Conservation (phyloP, 495 filamentous ascomycete genomes). For the Aspergillus sparsus region DNA sequence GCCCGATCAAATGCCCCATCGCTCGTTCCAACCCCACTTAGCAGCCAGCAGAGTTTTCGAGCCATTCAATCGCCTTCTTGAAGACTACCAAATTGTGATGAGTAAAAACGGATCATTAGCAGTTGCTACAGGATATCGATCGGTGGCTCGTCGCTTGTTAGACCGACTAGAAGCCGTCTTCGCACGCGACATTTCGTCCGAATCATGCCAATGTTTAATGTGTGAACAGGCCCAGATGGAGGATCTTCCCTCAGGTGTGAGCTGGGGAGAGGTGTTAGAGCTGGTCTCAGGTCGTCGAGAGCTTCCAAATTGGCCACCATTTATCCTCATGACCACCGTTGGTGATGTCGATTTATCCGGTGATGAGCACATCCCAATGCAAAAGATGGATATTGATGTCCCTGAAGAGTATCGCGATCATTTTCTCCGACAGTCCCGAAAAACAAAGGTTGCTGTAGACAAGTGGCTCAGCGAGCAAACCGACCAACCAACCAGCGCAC, state of each 20-base stretch:
- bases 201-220: slow-evolving; percentile 77
- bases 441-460: slow-evolving; percentile 81
- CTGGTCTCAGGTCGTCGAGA: slow-evolving; percentile 84
- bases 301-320: slow-evolving; percentile 84
- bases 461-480: slow-evolving; percentile 80
- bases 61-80: slow-evolving; percentile 75
- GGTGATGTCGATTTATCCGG: slow-evolving; percentile 56
- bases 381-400: slow-evolving; percentile 86
- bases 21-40: slow-evolving; percentile 35
- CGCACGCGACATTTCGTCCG: slow-evolving; percentile 80
- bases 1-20: slow-evolving; percentile 46
- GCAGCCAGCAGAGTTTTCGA: slow-evolving; percentile 69
- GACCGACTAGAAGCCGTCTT: slow-evolving; percentile 94
- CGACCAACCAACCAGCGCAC: slow-evolving; percentile 67
- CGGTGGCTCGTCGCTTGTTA: slow-evolving; percentile 87
- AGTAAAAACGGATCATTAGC: slow-evolving; percentile 83
- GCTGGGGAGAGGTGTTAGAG: slow-evolving; percentile 96
- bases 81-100: slow-evolving; percentile 82
- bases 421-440: slow-evolving; percentile 83
- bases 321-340: slow-evolving; percentile 60
- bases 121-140: slow-evolving; percentile 93
- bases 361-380: slow-evolving; percentile 63
- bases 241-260: slow-evolving; percentile 67
- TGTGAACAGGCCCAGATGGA: slow-evolving; percentile 62
- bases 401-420: slow-evolving; percentile 87